phyloP scores from a whole-genome alignment of 352 stramenopile genomes.

The Phytophthora meadii region DNA sequence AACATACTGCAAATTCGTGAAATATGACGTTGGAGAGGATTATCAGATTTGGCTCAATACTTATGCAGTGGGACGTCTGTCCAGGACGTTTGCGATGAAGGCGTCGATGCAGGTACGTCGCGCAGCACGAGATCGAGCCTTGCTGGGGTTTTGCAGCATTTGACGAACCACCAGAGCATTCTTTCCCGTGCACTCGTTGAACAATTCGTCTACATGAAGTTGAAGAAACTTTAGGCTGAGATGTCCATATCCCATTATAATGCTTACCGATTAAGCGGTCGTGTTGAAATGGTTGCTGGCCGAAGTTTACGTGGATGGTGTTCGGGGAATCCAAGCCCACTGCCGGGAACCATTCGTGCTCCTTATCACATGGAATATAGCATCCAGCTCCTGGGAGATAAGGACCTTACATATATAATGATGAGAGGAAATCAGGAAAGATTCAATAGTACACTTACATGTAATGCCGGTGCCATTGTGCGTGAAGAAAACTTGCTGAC shows the following conservation, averaged over 20 bases:
- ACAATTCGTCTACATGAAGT: conserved; percentile 47
- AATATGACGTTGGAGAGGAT: conserved; percentile 20
- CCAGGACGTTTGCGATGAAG: conserved; percentile 30
- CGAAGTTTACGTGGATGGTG: conserved; percentile 82
- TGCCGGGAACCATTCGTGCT: conserved; percentile 69
- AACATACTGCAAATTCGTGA: conserved; percentile 5
- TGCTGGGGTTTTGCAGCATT: conserved; percentile 25
- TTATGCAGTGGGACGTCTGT: conserved; percentile 19
- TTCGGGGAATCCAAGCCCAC: conserved; percentile 80
- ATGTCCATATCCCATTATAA: no score
- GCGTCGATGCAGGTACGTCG: conserved; percentile 32
- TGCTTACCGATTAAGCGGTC: conserved; percentile 44
- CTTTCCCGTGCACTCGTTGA: conserved; percentile 42
- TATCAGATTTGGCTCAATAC: conserved; percentile 20
- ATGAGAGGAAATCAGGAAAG: not conserved
- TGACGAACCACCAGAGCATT: conserved; percentile 19
- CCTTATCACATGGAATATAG: conserved; percentile 32
- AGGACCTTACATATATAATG: conserved; percentile 5
- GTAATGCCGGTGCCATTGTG: conserved; percentile 62
- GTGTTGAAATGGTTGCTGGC: conserved; percentile 64
- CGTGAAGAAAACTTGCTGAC: conserved; percentile 67
- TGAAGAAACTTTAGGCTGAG: no score
- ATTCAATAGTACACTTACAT: conserved; percentile 30
- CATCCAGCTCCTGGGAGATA: conserved; percentile 23
- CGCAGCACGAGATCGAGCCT: conserved; percentile 7